Conservation (phyloP, 768 basidiomycete species). For the Naganishia vaughanmartiniae region DNA sequence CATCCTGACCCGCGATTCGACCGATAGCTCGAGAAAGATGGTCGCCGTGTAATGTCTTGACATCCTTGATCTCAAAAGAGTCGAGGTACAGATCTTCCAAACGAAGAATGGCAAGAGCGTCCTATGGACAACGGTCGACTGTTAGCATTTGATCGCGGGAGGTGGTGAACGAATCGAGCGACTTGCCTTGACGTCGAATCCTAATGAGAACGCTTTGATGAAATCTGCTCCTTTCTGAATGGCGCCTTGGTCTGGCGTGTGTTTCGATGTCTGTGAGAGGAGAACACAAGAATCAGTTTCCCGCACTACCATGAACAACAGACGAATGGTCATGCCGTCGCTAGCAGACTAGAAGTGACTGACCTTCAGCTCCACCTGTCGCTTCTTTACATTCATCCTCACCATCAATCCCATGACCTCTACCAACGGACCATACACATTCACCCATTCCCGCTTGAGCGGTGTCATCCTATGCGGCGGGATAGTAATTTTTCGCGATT, state of each 20-base stretch:
- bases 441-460: conserved; percentile 91
- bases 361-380: conserved; percentile 89
- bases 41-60: conserved; percentile 95
- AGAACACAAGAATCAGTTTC: background rate
- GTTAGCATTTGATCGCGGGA: background rate
- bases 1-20: conserved; percentile 97
- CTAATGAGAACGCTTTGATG: conserved; percentile 86
- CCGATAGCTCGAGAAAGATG: conserved; percentile 98
- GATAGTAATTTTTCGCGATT: conserved; percentile 82
- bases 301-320: background rate
- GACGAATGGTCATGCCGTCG: background rate
- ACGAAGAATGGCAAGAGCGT: conserved; percentile 89
- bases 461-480: conserved; percentile 98
- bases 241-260: conserved; percentile 86
- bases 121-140: conserved; percentile 56
- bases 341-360: conserved; percentile 43
- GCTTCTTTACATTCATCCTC: conserved; percentile 88
- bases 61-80: conserved; percentile 98
- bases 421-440: conserved; percentile 89
- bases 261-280: conserved; percentile 72
- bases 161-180: background rate
- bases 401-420: conserved; percentile 94
- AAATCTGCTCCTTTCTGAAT: conserved; percentile 97
- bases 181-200: conserved; percentile 88
- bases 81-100: conserved; percentile 97